A percentile compares a stretch with the other conserved stretches of the same genome.
These are phyloP conservation scores for Blastocladiella britannica DNA, from an alignment of 192 early-diverging fungal genomes.

Conservation along the genomic window DNA sequence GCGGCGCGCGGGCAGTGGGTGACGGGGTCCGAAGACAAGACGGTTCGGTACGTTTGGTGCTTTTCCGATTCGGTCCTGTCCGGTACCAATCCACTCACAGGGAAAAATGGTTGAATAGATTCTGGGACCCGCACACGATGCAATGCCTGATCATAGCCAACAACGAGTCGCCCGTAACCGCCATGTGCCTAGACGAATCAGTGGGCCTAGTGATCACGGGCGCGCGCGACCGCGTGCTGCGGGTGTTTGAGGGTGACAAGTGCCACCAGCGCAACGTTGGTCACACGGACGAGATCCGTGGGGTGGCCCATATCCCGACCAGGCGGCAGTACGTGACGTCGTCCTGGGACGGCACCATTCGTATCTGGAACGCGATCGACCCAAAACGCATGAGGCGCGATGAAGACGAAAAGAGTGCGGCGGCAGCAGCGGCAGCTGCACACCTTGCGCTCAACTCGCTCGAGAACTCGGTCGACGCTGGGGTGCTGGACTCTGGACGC, in stretches of 20 bases:
- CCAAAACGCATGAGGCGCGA: no score
- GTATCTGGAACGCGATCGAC: conserved; percentile 35
- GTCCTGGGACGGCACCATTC: conserved; percentile 33
- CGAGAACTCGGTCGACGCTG: no score
- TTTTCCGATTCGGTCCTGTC: not conserved
- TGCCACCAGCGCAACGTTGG: conserved; percentile 35
- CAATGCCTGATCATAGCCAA: conserved; percentile 29
- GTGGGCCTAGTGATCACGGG: conserved; percentile 34
- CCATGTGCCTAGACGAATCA: conserved; percentile 23
- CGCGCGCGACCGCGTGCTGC: conserved; percentile 26
- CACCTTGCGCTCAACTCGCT: no score
- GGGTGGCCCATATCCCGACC: conserved; percentile 27
- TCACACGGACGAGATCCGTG: conserved; percentile 29
- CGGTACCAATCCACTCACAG: not conserved
- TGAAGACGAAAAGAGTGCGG: no score
- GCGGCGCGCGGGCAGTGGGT: conserved; percentile 21
- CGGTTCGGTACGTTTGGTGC: conserved; percentile 11
- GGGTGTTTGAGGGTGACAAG: conserved; percentile 31
- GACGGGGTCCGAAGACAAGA: conserved; percentile 38
- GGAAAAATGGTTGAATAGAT: no score
- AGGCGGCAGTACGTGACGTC: conserved; percentile 33
- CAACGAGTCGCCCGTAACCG: conserved; percentile 33
- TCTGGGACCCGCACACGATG: conserved; percentile 9
- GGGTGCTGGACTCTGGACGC: no score
- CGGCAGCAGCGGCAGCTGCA: no score